These are phyloP conservation scores for Solanum lignicaule DNA, from an alignment of 257 asterid genomes.

Conservation along the genomic window DNA sequence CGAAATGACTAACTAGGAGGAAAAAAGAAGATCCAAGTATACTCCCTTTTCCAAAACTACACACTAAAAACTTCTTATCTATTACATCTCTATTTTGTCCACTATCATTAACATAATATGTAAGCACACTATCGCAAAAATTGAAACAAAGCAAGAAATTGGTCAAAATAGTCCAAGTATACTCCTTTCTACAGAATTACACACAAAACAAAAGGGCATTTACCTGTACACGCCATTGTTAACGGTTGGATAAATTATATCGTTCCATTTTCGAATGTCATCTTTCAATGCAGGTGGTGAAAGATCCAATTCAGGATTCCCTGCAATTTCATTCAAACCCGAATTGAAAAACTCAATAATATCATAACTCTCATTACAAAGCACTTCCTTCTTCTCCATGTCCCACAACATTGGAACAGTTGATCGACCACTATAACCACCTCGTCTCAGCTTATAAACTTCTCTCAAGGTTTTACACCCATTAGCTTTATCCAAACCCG, in stretches of 20 bases:
- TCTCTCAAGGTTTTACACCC: constrained; percentile 61
- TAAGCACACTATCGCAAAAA: background rate
- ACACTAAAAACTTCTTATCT: background rate
- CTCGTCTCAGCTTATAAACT: constrained; percentile 46
- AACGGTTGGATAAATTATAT: constrained; percentile 56
- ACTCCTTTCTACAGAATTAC: background rate
- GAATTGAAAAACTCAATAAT: constrained; percentile 60
- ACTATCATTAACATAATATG: background rate
- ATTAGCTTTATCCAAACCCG: constrained; percentile 51
- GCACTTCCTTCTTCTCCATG: constrained; percentile 41
- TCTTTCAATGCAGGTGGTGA: constrained; percentile 46
- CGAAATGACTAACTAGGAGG: background rate
- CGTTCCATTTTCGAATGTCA: constrained; percentile 63
- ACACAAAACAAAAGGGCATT: background rate
- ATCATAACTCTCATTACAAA: constrained; percentile 91
- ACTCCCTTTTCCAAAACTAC: background rate
- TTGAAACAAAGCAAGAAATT: background rate
- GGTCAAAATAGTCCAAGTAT: background rate
- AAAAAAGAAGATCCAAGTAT: background rate
- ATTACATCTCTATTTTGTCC: background rate
- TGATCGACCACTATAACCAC: constrained; percentile 65
- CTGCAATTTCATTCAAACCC: constrained; percentile 46
- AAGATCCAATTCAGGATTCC: constrained; percentile 55
- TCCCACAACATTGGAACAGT: constrained; percentile 98
- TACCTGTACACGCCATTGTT: constrained; percentile 94